Conservation (phyloP, 2,329 filamentous ascomycete species). For the Corinectria fuckeliana region DNA sequence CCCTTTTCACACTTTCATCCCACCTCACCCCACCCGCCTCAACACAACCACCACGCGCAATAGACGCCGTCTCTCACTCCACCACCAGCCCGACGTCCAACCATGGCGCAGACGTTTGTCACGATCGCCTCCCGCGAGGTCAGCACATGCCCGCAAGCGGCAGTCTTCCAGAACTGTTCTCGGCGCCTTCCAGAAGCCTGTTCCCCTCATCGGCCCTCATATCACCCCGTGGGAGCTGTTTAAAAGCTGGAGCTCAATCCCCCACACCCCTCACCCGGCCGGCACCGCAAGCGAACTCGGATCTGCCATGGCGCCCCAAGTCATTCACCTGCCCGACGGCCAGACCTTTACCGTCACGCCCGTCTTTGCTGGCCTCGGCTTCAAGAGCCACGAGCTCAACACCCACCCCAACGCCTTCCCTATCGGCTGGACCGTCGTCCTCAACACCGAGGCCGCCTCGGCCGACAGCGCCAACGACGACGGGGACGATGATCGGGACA, state of each 20-base stretch:
- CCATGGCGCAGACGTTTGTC: constrained; percentile 41
- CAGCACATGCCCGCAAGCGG: constrained; percentile 35
- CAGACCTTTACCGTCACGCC: constrained; percentile 81
- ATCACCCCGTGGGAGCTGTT: constrained; percentile 23
- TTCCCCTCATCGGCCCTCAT: constrained; percentile 24
- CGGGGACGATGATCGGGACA: constrained; percentile 37
- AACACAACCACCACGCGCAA: constrained; percentile 22
- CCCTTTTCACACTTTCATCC: constrained; percentile 3
- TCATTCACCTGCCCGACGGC: constrained; percentile 83
- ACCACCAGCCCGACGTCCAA: constrained; percentile 35
- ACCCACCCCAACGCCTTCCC: constrained; percentile 75
- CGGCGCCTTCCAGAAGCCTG: constrained; percentile 27
- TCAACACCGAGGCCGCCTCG: constrained; percentile 66
- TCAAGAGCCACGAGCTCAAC: constrained; percentile 81
- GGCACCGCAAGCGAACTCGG: constrained; percentile 2
- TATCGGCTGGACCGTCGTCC: constrained; percentile 86
- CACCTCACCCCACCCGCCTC: constrained; percentile 18
- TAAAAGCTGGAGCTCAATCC: constrained; percentile 35
- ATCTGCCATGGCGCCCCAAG: constrained; percentile 46
- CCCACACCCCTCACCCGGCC: constrained; percentile 26
- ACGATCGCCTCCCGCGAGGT: constrained; percentile 36
- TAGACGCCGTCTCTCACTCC: constrained; percentile 25
- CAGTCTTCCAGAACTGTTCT: constrained; percentile 36
- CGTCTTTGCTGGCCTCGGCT: constrained; percentile 90
- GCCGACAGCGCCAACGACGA: constrained; percentile 40